These are phyloP conservation scores for Termitomyces heimii DNA, from an alignment of 768 basidiomycete species.

Conservation along the genomic window DNA sequence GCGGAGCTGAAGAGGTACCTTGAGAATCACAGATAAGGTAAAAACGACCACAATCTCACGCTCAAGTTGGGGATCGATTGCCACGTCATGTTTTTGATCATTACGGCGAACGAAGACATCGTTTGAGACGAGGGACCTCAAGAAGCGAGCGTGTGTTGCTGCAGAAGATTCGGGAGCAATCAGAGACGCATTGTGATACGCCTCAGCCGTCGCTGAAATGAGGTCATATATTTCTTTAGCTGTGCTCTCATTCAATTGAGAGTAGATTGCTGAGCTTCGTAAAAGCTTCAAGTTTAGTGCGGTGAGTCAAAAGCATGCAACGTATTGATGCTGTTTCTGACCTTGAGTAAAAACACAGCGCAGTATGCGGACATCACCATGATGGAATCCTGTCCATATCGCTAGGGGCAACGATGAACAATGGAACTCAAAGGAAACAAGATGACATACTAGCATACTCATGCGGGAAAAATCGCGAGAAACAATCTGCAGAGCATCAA, in stretches of 20 bases:
- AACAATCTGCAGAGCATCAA: conserved; percentile 65
- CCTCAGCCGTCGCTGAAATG: conserved; percentile 69
- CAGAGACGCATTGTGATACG: conserved; percentile 68
- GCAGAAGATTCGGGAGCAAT: conserved; percentile 57
- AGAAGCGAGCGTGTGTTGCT: conserved; percentile 76
- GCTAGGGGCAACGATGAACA: conserved; percentile 32
- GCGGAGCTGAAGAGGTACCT: conserved; percentile 16
- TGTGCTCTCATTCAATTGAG: conserved; percentile 56
- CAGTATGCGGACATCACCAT: conserved; percentile 85
- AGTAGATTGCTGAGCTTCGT: conserved; percentile 51
- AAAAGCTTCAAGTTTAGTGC: conserved; percentile 44
- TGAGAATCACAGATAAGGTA: background rate
- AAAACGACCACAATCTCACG: conserved; percentile 28
- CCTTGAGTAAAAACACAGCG: conserved; percentile 75
- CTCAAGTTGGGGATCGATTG: conserved; percentile 53
- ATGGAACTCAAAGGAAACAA: background rate
- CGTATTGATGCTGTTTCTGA: conserved; percentile 20
- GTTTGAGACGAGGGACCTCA: conserved; percentile 60
- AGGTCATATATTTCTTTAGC: conserved; percentile 57
- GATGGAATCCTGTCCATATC: conserved; percentile 80
- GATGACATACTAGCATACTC: conserved; percentile 58
- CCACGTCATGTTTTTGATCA: conserved; percentile 31
- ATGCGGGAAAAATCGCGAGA: conserved; percentile 69
- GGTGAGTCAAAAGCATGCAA: conserved; percentile 2
- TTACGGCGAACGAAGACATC: conserved; percentile 51